Evolutionary conservation across 2,329 filamentous ascomycete species (phyloP).

Genomic region (Aspergillus sojae): DNA sequence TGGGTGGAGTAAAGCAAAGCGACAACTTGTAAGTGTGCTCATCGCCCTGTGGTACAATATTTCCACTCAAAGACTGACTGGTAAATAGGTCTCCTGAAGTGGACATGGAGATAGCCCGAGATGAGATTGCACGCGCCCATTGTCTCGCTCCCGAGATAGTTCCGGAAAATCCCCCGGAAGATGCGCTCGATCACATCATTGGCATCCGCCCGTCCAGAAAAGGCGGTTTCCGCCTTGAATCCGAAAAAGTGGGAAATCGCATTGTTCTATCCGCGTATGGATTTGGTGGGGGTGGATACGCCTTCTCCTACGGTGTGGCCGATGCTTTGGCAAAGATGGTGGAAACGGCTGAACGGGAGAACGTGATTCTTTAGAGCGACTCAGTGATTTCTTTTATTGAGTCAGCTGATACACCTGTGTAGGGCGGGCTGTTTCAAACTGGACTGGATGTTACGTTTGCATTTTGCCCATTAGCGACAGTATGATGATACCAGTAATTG

Average conservation of each 20-base stretch:
- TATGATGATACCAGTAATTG: background rate
- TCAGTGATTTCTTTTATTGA: background rate
- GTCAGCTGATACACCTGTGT: background rate
- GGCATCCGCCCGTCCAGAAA: constrained; percentile 39
- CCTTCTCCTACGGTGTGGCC: constrained; percentile 41
- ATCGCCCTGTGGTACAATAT: background rate
- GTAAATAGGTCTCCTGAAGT: constrained; percentile 35
- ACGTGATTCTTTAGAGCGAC: constrained; percentile 27
- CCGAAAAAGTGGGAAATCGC: constrained; percentile 27
- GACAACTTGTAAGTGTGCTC: constrained; percentile 31
- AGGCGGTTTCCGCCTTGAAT: constrained; percentile 40
- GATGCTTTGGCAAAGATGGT: constrained; percentile 41
- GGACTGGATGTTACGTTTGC: background rate
- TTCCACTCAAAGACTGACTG: background rate
- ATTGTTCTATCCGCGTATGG: constrained; percentile 40
- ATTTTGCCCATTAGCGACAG: constrained; percentile 1
- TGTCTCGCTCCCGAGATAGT: constrained; percentile 41
- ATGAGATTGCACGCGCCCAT: constrained; percentile 43
- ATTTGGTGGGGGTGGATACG: constrained; percentile 42
- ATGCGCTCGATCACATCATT: constrained; percentile 36
- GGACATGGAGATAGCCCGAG: constrained; percentile 39
- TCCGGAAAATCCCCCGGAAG: constrained; percentile 32
- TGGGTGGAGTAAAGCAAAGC: constrained; percentile 40
- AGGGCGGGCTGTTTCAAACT: background rate
- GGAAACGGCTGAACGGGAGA: constrained; percentile 33